Evolutionary conservation across 805 yeast species (phyloP), one percentile per base, ranked within the genome.

Genomic region (Cyberlindnera mississippiensis): DNA sequence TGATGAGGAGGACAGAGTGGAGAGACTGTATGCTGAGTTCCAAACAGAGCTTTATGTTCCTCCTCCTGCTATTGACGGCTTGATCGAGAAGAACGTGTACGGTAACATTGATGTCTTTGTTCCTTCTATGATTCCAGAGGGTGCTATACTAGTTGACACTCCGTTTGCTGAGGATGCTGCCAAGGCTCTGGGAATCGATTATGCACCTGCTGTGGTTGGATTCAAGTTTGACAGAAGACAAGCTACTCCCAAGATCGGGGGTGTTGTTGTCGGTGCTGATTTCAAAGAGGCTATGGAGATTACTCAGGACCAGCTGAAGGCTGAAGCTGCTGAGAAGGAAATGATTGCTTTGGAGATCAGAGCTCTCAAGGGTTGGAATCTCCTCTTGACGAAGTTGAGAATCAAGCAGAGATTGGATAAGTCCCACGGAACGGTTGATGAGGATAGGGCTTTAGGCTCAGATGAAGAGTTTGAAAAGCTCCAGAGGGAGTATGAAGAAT

Each of bases 101-200:
- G 95, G 95, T 0, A 89, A 91, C 49, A 75, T 91, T 37, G 98
- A 91, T 53, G 62, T 89, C 2, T 91, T 85, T 61, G 75, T 74
- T 1, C 76, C 81, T 0, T 67, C 78, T 33, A 91, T 91, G 98
- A 65, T 91, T 2, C 99, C 99, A 0, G 71, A 65, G 14, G 90
- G 91, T 17, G 95, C 86, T 8, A 73, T 67, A 10, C 74, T 86
- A 40, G 64, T 89, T 6, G 66, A 72, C 6, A 62, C 75, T 51
- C 71, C 75, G 29, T 61, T 72, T 42, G 78, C 85, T 0, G 78
- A 75, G 29, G 70, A 69, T 36, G 96, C 98, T 0, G 95, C 95
- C 0, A 74, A 73, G 44, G 56, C 79, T 1, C 53, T 90, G 10
- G 78, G 75, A 0, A 71, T 91, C 6, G 96, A 87, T 50, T 88